These are phyloP conservation scores for Stephania japonica DNA, from an alignment of 164 flowering plant species.

Conservation along the genomic window DNA sequence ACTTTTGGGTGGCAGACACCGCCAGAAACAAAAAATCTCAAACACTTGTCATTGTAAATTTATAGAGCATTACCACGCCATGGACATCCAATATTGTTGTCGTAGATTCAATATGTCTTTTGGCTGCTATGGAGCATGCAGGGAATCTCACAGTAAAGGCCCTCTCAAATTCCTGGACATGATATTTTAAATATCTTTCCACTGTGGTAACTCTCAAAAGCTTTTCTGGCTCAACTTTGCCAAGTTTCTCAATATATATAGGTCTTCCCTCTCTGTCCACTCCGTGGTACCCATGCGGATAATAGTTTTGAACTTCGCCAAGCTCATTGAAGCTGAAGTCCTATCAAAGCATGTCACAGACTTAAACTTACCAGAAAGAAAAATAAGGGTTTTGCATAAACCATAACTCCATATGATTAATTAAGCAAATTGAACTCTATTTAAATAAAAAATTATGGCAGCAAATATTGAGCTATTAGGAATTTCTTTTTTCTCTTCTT, in stretches of 20 bases:
- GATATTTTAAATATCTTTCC: constrained; percentile 36
- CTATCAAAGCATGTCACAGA: constrained; percentile 9
- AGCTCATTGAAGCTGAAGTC: constrained; percentile 21
- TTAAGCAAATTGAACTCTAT: neutral
- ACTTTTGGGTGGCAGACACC: constrained; percentile 8
- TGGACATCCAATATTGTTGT: constrained; percentile 77
- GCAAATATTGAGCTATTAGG: neutral
- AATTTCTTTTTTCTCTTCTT: neutral
- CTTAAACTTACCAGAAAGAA: neutral
- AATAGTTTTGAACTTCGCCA: constrained; percentile 18
- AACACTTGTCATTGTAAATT: neutral
- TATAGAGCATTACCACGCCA: constrained; percentile 53
- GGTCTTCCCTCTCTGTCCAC: constrained; percentile 29
- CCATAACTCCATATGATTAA: neutral
- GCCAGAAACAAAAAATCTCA: neutral
- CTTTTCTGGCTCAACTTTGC: constrained; percentile 18
- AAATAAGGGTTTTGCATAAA: neutral
- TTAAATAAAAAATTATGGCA: neutral
- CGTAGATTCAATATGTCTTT: constrained; percentile 54
- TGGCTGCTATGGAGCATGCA: constrained; percentile 71
- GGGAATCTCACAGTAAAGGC: constrained; percentile 71
- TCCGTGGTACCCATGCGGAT: constrained; percentile 31
- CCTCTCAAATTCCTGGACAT: constrained; percentile 84
- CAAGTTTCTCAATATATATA: constrained; percentile 24
- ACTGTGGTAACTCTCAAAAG: constrained; percentile 21